A percentile compares a stretch with the other conserved stretches of the same genome.
phyloP scores from a whole-genome alignment of 495 filamentous ascomycete genomes.

The Aspergillus ostianus region DNA sequence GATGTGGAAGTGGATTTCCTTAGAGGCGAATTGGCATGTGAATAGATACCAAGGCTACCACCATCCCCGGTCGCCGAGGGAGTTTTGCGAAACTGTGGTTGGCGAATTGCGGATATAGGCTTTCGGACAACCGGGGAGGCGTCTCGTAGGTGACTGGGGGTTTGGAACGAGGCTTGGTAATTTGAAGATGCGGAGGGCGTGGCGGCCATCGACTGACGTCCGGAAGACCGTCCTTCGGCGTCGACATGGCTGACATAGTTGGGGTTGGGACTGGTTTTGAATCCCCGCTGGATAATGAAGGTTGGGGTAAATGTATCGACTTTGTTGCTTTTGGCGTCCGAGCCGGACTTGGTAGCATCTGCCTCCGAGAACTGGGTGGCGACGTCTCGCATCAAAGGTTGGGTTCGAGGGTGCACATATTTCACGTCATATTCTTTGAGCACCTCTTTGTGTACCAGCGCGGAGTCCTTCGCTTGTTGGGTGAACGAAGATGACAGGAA shows the following conservation, averaged over 20 bases:
- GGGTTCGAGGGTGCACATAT: constrained; percentile 86
- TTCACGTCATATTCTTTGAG: constrained; percentile 95
- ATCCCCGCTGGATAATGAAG: constrained; percentile 75
- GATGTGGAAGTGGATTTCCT: constrained; percentile 59
- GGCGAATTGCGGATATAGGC: constrained; percentile 49
- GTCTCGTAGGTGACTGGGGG: constrained; percentile 47
- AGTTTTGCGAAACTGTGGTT: constrained; percentile 54
- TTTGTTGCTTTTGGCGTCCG: constrained; percentile 46
- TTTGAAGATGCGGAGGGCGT: constrained; percentile 32
- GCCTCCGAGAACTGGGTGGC: constrained; percentile 64
- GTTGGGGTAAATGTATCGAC: constrained; percentile 76
- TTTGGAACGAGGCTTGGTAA: constrained; percentile 35
- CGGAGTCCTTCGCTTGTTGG: constrained; percentile 81
- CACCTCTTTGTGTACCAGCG: constrained; percentile 85
- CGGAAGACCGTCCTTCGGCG: constrained; percentile 56
- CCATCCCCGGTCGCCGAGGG: constrained; percentile 57
- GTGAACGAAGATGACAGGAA: constrained; percentile 67
- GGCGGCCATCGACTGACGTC: constrained; percentile 23
- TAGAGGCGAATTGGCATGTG: constrained; percentile 77
- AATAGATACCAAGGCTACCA: constrained; percentile 76
- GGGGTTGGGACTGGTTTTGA: constrained; percentile 82
- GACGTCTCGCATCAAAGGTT: constrained; percentile 78
- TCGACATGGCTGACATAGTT: constrained; percentile 80
- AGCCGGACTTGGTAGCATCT: constrained; percentile 37
- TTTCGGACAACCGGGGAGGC: constrained; percentile 50